Percentiles rank a stretch among this genome's conserved stretches.
These are phyloP conservation scores for Cyberlindnera bimundalis DNA, from an alignment of 805 yeast species.

Conservation along the genomic window DNA sequence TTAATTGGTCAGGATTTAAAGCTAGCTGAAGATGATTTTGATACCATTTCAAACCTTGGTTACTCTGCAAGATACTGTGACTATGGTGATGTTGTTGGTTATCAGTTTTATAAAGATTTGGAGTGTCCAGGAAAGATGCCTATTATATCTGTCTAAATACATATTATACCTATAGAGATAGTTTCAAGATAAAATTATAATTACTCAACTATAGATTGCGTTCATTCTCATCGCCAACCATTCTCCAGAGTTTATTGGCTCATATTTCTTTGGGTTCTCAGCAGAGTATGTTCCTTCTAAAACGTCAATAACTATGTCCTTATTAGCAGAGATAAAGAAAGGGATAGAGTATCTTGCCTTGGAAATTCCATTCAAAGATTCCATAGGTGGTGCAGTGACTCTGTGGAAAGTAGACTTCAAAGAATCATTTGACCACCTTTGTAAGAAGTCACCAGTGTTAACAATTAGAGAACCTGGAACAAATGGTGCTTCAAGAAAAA, in stretches of 20 bases:
- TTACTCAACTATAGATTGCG: conserved; percentile 17
- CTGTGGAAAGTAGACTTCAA: conserved; percentile 27
- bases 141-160: conserved; percentile 1
- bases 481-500: conserved; percentile 22
- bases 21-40: conserved; percentile 36
- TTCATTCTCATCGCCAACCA: conserved; percentile 23
- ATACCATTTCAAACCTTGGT: conserved; percentile 28
- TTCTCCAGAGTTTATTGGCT: conserved; percentile 26
- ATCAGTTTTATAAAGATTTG: conserved; percentile 31
- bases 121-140: conserved; percentile 33
- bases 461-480: conserved; percentile 22
- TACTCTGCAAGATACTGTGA: conserved; percentile 31
- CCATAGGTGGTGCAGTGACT: conserved; percentile 25
- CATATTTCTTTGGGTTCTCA: conserved; percentile 26
- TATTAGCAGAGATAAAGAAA: conserved; percentile 26
- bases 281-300: conserved; percentile 27
- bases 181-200: neutral
- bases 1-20: conserved; percentile 24
- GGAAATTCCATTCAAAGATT: conserved; percentile 17
- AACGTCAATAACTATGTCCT: conserved; percentile 23
- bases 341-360: conserved; percentile 29
- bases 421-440: conserved; percentile 28
- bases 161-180: neutral
- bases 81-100: conserved; percentile 32
- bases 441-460: conserved; percentile 25